Base-by-base conservation (phyloP, 2,329 filamentous ascomycete species). In the Pestalotiopsis sp. region DNA sequence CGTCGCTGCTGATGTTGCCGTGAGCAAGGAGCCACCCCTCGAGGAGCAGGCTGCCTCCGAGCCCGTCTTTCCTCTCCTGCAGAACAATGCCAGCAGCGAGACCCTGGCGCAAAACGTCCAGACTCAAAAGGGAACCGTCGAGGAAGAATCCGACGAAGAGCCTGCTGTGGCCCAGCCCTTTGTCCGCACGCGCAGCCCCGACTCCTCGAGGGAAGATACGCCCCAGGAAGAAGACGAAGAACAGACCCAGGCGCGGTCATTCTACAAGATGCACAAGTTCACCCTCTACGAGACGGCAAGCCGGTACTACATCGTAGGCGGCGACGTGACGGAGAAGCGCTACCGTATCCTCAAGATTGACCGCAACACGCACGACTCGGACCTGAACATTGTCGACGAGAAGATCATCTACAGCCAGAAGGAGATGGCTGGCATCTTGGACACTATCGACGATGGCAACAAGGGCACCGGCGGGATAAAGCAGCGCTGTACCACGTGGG, bases 261-360 rank as follows among this genome's bases (percentile, higher is more conserved):
- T 85, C 59, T 86, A 87, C 80, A 88, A 87, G 78, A 97, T 99
- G 94, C 94, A 98, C 84, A 97, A 96, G 76, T 98, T 97, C 81
- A 96, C 93, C n/a, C 84, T 99, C 25, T 98, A 99, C 81, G 96
- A 99, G 83, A 99, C 96, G 3, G 93, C 94, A 13, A 94, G 91
- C 67, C 89, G 94, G 66, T 99, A 96, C 80, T 99, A 98, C 79
- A 92, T 99, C 72, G 94, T 98, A 20, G 96, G 96, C 14, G 92
- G 93, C 65, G 96, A 99, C 78, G 90, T 97, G 68, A 91, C 94
- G 73, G 96, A 98, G 79, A 92, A 89, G 75, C 90, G 92, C 31
- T 98, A 96, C 80, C 91, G 95, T 65, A 94, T 99, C 68, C 83
- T 99, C 77, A 98, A 98, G 80, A 97, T 99, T 74, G 95, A 98